Conservation (phyloP, 2,329 filamentous ascomycete genomes). For the Nannizziopsis arthrosporioides region DNA sequence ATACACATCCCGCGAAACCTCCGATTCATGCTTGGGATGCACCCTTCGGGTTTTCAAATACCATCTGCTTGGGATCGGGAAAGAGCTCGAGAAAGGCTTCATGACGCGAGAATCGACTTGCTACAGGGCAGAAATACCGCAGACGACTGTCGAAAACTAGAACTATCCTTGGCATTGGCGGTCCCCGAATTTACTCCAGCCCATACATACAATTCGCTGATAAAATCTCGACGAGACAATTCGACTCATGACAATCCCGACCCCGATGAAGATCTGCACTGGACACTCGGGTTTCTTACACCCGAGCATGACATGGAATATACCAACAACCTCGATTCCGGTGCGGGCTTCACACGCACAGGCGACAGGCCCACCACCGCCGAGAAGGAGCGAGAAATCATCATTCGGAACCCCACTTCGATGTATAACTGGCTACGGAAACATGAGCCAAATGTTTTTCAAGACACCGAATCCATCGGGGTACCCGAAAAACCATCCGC, state of each 20-base stretch:
- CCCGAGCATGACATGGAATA: slow-evolving; percentile 36
- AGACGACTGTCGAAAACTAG: slow-evolving; percentile 29
- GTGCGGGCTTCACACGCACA: slow-evolving; percentile 42
- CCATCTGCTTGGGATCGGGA: slow-evolving; percentile 25
- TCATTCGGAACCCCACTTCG: slow-evolving; percentile 69
- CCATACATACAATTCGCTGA: slow-evolving; percentile 25
- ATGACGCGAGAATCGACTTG: slow-evolving; percentile 30
- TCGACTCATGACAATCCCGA: slow-evolving; percentile 15
- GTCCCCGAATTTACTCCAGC: slow-evolving; percentile 27
- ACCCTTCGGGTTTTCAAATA: slow-evolving; percentile 33
- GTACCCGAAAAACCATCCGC: slow-evolving; percentile 33
- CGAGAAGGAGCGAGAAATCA: slow-evolving; percentile 44
- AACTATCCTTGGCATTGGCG: slow-evolving; percentile 28
- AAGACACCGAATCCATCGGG: slow-evolving; percentile 49
- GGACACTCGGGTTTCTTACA: slow-evolving; percentile 34
- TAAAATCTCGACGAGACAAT: slow-evolving; percentile 23
- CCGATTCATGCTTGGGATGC: slow-evolving; percentile 56
- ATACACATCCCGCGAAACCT: slow-evolving; percentile 63
- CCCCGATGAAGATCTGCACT: slow-evolving; percentile 19
- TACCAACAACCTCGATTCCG: slow-evolving; percentile 33
- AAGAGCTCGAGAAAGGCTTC: slow-evolving; percentile 27
- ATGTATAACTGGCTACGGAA: slow-evolving; percentile 93
- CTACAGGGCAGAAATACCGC: slow-evolving; percentile 27
- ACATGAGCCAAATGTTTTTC: slow-evolving; percentile 73
- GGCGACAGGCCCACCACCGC: slow-evolving; percentile 33